Evolutionary conservation across 768 basidiomycete species (phyloP).

Genomic region (Pisolithus orientalis): DNA sequence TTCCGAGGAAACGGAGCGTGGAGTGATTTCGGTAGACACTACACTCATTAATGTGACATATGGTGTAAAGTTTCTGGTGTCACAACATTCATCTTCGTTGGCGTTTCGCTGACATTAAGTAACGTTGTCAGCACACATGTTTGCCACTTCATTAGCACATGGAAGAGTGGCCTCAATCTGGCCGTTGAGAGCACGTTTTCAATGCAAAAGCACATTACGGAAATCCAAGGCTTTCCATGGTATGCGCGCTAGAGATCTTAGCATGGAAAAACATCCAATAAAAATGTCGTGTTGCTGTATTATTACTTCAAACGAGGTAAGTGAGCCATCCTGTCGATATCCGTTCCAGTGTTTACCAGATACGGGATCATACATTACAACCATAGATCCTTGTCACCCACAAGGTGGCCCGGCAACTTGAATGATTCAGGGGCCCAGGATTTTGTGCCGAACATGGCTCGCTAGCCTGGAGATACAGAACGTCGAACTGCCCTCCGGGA

Average conservation of each 20-base stretch:
- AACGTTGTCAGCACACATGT: too few relatives aligned
- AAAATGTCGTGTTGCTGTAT: background rate
- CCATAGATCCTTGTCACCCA: background rate
- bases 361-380: background rate
- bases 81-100: too few relatives aligned
- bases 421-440: background rate
- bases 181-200: too few relatives aligned
- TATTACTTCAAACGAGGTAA: background rate
- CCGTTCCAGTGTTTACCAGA: background rate
- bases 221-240: too few relatives aligned
- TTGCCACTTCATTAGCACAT: too few relatives aligned
- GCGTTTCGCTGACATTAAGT: too few relatives aligned
- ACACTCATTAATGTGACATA: too few relatives aligned
- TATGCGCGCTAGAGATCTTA: too few relatives aligned
- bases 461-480: background rate
- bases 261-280: background rate
- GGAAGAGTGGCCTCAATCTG: too few relatives aligned
- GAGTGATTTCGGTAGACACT: background rate
- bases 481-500: background rate
- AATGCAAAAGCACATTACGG: too few relatives aligned
- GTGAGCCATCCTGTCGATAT: background rate
- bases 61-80: too few relatives aligned
- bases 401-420: background rate
- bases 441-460: conserved; percentile 1
- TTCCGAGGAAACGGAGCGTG: background rate